A percentile compares a stretch with the other conserved stretches of the same genome.
Conservation (phyloP, 768 basidiomycete species). For the Tricholoma sp. region DNA sequence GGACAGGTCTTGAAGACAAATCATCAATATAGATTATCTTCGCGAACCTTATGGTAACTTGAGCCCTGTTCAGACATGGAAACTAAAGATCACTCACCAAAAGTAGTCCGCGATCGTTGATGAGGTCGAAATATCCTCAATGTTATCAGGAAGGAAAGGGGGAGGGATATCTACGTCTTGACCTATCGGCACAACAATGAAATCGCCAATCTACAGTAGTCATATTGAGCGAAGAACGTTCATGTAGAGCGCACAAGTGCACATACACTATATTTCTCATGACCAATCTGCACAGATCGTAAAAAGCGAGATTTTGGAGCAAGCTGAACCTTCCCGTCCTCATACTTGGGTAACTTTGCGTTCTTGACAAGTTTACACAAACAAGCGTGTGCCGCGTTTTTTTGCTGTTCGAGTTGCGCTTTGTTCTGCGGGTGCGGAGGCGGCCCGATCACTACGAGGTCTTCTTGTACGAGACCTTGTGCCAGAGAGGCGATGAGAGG, state of each 20-base stretch:
- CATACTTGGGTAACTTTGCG: constrained; percentile 23
- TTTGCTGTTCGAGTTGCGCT: constrained; percentile 19
- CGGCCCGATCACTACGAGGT: constrained; percentile 48
- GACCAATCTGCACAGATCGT: constrained; percentile 38
- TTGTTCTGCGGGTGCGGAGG: constrained; percentile 27
- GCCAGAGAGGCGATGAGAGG: constrained; percentile 52
- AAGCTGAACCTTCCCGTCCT: constrained; percentile 29
- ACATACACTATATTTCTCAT: constrained; percentile 38
- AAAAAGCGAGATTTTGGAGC: constrained; percentile 28
- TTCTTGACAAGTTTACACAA: constrained; percentile 24
- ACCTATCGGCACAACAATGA: constrained; percentile 46
- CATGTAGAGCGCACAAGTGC: constrained; percentile 7
- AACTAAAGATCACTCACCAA: constrained; percentile 38
- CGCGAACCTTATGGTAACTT: constrained; percentile 50
- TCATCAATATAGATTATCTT: constrained; percentile 51
- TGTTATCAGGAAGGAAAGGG: constrained; percentile 27
- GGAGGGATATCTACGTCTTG: constrained; percentile 20
- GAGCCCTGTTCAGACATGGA: neutral
- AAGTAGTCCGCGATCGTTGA: constrained; percentile 53
- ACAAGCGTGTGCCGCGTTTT: constrained; percentile 16
- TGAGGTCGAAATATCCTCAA: constrained; percentile 27
- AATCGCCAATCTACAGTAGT: constrained; percentile 52
- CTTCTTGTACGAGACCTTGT: constrained; percentile 46
- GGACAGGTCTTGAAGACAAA: constrained; percentile 35
- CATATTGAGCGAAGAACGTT: neutral